phyloP scores from a whole-genome alignment of 2,329 filamentous ascomycete genomes.

The Knufia fluminis region DNA sequence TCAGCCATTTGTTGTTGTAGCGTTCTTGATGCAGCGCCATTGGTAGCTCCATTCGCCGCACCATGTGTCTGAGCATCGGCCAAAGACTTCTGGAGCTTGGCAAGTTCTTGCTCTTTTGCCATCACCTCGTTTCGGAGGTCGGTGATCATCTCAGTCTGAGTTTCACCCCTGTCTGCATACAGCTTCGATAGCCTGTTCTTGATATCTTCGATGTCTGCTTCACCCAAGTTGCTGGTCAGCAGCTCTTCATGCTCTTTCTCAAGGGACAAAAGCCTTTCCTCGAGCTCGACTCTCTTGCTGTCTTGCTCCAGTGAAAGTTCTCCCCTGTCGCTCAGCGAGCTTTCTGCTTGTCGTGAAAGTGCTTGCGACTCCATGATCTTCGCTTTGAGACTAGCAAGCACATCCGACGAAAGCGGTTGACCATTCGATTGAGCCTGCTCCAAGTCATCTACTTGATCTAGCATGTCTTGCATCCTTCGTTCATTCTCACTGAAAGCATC shows the following conservation, averaged over 20 bases:
- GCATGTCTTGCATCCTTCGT: conserved; percentile 69
- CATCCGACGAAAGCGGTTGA: conserved; percentile 70
- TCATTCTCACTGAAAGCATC: conserved; percentile 94
- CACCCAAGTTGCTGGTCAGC: conserved; percentile 66
- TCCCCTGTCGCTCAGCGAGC: conserved; percentile 65
- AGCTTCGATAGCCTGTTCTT: conserved; percentile 69
- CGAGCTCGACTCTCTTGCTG: conserved; percentile 61
- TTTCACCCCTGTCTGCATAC: conserved; percentile 65
- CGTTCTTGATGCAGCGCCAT: conserved; percentile 72
- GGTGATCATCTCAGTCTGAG: conserved; percentile 62
- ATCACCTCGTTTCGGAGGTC: conserved; percentile 67
- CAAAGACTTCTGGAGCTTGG: conserved; percentile 68
- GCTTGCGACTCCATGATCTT: conserved; percentile 83
- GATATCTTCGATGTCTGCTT: conserved; percentile 73
- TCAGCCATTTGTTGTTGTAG: conserved; percentile 96
- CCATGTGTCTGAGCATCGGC: conserved; percentile 60
- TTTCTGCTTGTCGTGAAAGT: conserved; percentile 83
- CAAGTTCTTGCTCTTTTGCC: conserved; percentile 72
- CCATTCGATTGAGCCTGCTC: conserved; percentile 68
- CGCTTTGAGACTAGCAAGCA: conserved; percentile 65
- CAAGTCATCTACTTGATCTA: conserved; percentile 71
- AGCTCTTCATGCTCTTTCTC: conserved; percentile 79
- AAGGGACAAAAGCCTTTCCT: conserved; percentile 62
- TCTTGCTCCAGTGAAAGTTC: conserved; percentile 56
- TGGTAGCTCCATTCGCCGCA: conserved; percentile 42